Base-by-base conservation (phyloP, 192 early-diverging fungal species). In the Entomortierella lignicola region DNA sequence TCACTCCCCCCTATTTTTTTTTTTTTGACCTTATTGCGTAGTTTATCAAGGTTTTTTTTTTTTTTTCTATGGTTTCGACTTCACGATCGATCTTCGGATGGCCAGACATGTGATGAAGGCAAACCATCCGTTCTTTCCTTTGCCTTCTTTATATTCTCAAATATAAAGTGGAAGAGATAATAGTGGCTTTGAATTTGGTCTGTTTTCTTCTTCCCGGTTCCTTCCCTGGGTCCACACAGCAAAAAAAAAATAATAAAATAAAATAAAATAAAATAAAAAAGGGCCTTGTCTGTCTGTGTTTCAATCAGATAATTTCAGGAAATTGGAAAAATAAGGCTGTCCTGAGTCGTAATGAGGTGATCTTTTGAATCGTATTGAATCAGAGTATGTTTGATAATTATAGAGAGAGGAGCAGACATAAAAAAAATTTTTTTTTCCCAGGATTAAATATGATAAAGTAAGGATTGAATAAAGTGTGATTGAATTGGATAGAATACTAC, bases 351-450 rank as follows among this genome's bases (percentile, higher is more conserved):
- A 47, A 47, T 47, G 44, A 47, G 44, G 44, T 47, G 20, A 20
- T 47, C 12, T 20, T n/a, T 15, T 47, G 44, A 47, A 47, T 47
- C 44, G 44, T 47, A 47, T 47, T 47, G 44, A 47, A 47, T 47
- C 44, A 47, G 44, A 47, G 44, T 47, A 20, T 47, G 20, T 20
- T 15, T 47, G 44, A 47, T 47, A 47, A 47, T 47, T 20, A 47
- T 47, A 47, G 44, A n/a, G n/a, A n/a, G n/a, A n/a, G n/a, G n/a
- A 47, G 44, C 44, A 47, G 44, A n/a, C 34, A 37, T 4, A 37
- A 37, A 37, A 37, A 37, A 47, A 47, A 47, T 20, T 47, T 47
- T 47, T 47, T 47, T 47, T 47, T 47, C 44, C 44, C 44, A 47
- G 44, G 44, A 47, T 47, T 47, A 47, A 47, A 47, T 20, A 47